These are phyloP conservation scores for Lepidium didymum DNA, from an alignment of 345 rosid species.

Conservation along the genomic window DNA sequence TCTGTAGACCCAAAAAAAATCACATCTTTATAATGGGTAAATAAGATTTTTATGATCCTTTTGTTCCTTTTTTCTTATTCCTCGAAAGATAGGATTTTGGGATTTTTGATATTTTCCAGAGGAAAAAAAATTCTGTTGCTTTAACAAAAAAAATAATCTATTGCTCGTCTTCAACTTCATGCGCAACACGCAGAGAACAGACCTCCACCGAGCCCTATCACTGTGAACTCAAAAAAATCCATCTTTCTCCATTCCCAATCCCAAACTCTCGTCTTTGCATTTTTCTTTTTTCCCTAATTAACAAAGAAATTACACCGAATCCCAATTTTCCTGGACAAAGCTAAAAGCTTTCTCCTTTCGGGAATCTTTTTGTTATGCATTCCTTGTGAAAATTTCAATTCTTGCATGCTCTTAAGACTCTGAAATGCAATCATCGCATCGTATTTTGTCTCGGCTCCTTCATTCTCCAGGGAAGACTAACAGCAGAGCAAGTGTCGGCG, in stretches of 20 bases:
- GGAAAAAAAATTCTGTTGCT: too few species aligned
- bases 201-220: conserved; percentile 15
- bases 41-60: neutral
- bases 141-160: neutral
- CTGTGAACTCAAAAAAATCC: neutral
- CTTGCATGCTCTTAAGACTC: conserved; percentile 15
- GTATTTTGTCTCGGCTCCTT: conserved; percentile 46
- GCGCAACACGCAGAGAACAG: conserved; percentile 13
- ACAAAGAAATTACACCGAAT: neutral
- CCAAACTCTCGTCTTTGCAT: neutral
- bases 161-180: conserved; percentile 5
- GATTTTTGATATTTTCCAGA: neutral
- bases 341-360: conserved; percentile 5
- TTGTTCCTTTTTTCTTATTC: neutral
- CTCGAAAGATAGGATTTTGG: neutral
- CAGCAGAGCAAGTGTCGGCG: conserved; percentile 19
- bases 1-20: neutral
- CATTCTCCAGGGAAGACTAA: conserved; percentile 30
- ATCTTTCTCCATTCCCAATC: neutral
- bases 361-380: neutral
- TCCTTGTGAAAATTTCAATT: neutral
- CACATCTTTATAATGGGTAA: neutral
- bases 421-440: conserved; percentile 44
- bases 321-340: neutral
- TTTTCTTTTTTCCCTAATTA: neutral